Conservation (phyloP, 2,329 filamentous ascomycete genomes). For the Ophiostoma sp. region DNA sequence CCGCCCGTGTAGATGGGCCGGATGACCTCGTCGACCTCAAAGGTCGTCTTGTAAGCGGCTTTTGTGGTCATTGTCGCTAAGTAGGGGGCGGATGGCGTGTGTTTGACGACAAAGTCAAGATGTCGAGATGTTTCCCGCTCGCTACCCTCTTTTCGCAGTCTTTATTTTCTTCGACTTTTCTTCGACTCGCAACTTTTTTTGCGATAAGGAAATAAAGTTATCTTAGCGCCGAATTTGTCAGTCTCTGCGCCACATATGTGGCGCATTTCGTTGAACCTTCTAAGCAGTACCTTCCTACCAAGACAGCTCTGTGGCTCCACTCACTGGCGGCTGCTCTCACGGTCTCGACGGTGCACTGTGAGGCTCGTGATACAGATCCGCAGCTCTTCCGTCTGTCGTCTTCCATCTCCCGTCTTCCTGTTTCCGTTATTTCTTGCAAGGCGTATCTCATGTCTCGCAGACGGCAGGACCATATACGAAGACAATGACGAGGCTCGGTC, state of each 20-base stretch:
- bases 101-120: too few species aligned
- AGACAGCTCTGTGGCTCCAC: background rate
- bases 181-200: slow-evolving; percentile 26
- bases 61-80: slow-evolving; percentile 52
- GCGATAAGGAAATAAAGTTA: slow-evolving; percentile 36
- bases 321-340: background rate
- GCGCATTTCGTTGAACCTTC: background rate
- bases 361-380: background rate
- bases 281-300: background rate
- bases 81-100: background rate
- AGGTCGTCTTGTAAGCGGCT: slow-evolving; percentile 74
- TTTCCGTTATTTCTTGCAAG: background rate
- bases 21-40: slow-evolving; percentile 75
- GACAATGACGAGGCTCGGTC: slow-evolving; percentile 51
- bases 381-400: background rate
- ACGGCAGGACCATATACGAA: slow-evolving; percentile 1
- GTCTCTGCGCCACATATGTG: slow-evolving; percentile 11
- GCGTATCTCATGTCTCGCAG: slow-evolving; percentile 12
- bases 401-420: background rate
- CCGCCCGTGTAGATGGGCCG: slow-evolving; percentile 94
- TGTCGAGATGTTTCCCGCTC: background rate
- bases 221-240: slow-evolving; percentile 34
- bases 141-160: background rate
- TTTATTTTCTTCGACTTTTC: slow-evolving; percentile 6
- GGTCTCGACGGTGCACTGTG: background rate